Conservation (phyloP, 805 yeast genomes). For the Blastobotrys parvus region DNA sequence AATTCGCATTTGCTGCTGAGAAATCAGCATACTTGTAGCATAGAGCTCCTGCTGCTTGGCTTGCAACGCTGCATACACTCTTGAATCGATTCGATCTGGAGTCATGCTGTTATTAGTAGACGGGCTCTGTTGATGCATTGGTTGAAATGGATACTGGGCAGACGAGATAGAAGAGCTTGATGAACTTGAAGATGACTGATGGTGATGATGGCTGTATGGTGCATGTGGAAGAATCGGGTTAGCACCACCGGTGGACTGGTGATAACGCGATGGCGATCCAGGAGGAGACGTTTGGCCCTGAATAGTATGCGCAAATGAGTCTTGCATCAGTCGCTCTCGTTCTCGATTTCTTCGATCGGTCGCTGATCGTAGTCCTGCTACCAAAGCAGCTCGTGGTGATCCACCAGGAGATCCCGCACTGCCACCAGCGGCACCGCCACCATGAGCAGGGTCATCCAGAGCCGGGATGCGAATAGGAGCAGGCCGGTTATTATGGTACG, state of each 20-base stretch:
- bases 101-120: slow-evolving; percentile 1
- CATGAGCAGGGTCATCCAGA: slow-evolving; percentile 3
- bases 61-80: slow-evolving; percentile 25
- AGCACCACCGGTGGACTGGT: slow-evolving; percentile 5
- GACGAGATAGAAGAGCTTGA: neutral
- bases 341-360: slow-evolving; percentile 19
- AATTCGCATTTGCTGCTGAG: slow-evolving; percentile 29
- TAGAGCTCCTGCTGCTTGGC: slow-evolving; percentile 28
- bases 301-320: slow-evolving; percentile 4
- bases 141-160: no score
- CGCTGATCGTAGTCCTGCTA: slow-evolving; percentile 22
- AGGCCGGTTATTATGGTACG: slow-evolving; percentile 5
- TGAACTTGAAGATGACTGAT: slow-evolving; percentile 8
- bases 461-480: slow-evolving; percentile 14
- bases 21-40: slow-evolving; percentile 25
- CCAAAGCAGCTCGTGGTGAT: slow-evolving; percentile 22
- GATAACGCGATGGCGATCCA: slow-evolving; percentile 1
- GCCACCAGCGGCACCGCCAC: neutral
- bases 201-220: slow-evolving; percentile 3
- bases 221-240: slow-evolving; percentile 4
- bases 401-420: slow-evolving; percentile 3
- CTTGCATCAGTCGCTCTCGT: slow-evolving; percentile 7
- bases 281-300: slow-evolving; percentile 6
- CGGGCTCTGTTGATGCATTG: no score
- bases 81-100: slow-evolving; percentile 10